Evolutionary conservation across 2,329 filamentous ascomycete species (phyloP).

Genomic region (Pseudogymnoascus sp.): DNA sequence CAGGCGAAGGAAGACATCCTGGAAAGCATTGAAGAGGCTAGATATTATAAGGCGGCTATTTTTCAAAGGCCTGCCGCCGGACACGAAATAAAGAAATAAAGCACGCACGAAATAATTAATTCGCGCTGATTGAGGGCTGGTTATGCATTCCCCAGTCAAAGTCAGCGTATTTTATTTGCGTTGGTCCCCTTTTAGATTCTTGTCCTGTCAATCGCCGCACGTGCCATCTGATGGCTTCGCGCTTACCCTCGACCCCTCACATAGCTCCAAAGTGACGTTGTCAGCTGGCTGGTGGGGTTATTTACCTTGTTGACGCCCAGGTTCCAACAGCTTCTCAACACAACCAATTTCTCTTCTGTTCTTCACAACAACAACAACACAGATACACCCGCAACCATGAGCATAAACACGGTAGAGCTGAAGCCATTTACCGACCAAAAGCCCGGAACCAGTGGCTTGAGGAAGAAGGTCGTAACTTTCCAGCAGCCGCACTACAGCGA

Average conservation of each 20-base stretch:
- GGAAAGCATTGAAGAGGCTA: constrained; percentile 89
- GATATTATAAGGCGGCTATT: constrained; percentile 67
- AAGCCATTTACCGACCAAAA: constrained; percentile 93
- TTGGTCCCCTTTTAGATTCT: not conserved
- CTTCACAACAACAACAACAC: constrained; percentile 13
- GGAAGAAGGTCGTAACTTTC: constrained; percentile 98
- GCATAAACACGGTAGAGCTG: constrained; percentile 70
- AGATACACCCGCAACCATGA: constrained; percentile 48
- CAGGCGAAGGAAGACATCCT: constrained; percentile 83
- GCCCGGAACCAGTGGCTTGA: constrained; percentile 95
- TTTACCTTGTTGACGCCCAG: constrained; percentile 6
- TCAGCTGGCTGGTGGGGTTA: constrained; percentile 8
- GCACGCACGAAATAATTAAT: not conserved
- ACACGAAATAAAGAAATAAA: constrained; percentile 4
- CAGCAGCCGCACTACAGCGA: constrained; percentile 94
- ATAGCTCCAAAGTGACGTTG: constrained; percentile 8
- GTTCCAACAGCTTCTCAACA: constrained; percentile 5
- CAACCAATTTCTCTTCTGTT: constrained; percentile 4
- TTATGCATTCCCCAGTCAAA: not conserved
- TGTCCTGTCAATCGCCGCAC: constrained; percentile 6
- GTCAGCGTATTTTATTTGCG: not conserved
- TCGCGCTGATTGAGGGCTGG: not conserved
- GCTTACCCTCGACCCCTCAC: not conserved
- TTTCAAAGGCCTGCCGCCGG: constrained; percentile 38
- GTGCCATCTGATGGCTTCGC: constrained; percentile 2